Conservation (phyloP, 371 early-diverging fungal species). For the Actinomortierella wolfii region DNA sequence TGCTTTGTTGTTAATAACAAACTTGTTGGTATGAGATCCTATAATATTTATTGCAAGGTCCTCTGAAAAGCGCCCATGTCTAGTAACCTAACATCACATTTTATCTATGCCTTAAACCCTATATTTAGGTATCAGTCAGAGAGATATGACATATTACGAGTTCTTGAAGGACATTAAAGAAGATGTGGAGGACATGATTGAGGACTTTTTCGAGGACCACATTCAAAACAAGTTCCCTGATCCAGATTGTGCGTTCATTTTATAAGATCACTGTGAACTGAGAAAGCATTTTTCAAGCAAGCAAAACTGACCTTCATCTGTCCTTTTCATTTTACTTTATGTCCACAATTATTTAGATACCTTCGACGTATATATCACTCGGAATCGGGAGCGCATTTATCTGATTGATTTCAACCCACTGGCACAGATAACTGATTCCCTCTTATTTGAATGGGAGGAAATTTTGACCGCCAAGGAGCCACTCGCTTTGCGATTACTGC, state of each 20-base stretch:
- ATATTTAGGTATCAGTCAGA: constrained; percentile 71
- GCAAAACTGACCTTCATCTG: no score
- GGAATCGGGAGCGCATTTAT: constrained; percentile 60
- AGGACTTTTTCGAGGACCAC: constrained; percentile 66
- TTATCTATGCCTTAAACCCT: no score
- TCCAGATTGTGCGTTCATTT: constrained; percentile 32
- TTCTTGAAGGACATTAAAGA: constrained; percentile 67
- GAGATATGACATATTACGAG: constrained; percentile 76
- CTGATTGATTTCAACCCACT: constrained; percentile 92
- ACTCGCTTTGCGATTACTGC: constrained; percentile 51
- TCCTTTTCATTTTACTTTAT: not conserved
- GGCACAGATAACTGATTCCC: constrained; percentile 73
- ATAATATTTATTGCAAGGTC: no score
- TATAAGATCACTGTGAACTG: not conserved
- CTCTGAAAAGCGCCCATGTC: no score
- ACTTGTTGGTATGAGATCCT: constrained; percentile 58
- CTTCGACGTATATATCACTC: constrained; percentile 85
- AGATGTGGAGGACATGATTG: constrained; percentile 61
- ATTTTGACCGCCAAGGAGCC: constrained; percentile 48
- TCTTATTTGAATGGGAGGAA: constrained; percentile 84
- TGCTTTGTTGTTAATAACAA: constrained; percentile 80
- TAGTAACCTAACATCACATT: no score
- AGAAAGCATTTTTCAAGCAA: no score
- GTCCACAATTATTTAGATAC: constrained; percentile 59
- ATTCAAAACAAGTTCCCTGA: constrained; percentile 64